Evolutionary conservation across 208 protist species (phyloP), one percentile per base, ranked within the genome.

Genomic region (Leishmania gerbilli): DNA sequence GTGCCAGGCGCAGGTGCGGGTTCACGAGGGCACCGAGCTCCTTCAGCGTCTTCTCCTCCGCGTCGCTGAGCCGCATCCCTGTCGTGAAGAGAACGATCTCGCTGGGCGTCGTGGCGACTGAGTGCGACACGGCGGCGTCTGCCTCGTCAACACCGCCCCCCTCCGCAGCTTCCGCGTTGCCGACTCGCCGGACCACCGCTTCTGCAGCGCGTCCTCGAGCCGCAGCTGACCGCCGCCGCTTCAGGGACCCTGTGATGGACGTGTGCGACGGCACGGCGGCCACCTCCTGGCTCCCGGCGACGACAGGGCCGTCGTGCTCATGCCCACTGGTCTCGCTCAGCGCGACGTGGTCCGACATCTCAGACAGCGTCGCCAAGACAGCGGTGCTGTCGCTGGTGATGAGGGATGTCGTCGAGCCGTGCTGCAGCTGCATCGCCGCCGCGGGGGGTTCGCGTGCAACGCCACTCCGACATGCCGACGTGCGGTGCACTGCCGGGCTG

Each of bases 31-130:
- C 79, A 11, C 89, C 88, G n/a, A 90, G 47, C 6, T n/a, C 51
- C 24, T 78, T 71, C 27, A 89, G 71, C 5, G 76, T 81, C 17
- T 34, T 19, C 77, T 86, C 76, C 47, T 91, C 84, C 40, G 49
- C 42, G 21, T 64, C 51, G 47, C 82, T 88, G 34, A 95, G 82
- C 11, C 81, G 84, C 45, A 96, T 77, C 2, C 91, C 91, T 21
- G 91, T 96, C 2, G 93, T 96, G 56, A 90, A 91, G 77, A 96
- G 67, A n/a, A 90, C 84, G 0, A n/a, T 79, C 31, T 5, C 60
- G 24, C 17, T 65, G 27, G 76, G 67, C 53, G 76, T 6, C 58
- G 53, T 55, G 17, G 51, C 2, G 51, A 5, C 69, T 15, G 40
- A 24, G 17, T 37, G 1, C n/a, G 53, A 62, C 74, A 68, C 72